Percentiles rank a stretch among this genome's conserved stretches.
phyloP scores from a whole-genome alignment of 331 rosid genomes.

The Rhamnella rubrinervis region DNA sequence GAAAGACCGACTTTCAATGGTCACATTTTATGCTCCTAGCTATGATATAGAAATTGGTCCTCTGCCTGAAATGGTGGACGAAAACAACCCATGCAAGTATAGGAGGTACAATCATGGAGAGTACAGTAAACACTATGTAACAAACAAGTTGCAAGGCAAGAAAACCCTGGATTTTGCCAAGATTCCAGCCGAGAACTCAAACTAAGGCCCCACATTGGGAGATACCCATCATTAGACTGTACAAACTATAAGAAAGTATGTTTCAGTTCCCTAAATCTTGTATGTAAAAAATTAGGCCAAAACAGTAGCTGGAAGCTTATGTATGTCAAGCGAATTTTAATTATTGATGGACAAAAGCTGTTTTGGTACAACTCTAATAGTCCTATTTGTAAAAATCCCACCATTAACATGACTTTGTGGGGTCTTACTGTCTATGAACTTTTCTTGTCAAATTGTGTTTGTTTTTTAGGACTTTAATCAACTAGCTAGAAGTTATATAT shows the following conservation, averaged over 20 bases:
- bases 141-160: conserved; percentile 91
- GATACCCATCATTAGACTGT: conserved; percentile 21
- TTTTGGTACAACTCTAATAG: conserved; percentile 5
- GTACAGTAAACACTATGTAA: conserved; percentile 79
- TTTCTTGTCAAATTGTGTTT: conserved; percentile 35
- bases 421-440: conserved; percentile 23
- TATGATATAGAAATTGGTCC: conserved; percentile 94
- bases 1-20: conserved; percentile 73
- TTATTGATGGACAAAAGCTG: conserved; percentile 32
- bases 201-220: conserved; percentile 32
- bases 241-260: conserved; percentile 10
- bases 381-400: conserved; percentile 15
- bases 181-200: conserved; percentile 42
- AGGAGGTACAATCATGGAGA: conserved; percentile 92
- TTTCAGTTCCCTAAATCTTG: conserved; percentile 22
- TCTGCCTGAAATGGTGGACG: conserved; percentile 60
- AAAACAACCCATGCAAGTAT: conserved; percentile 67
- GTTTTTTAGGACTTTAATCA: conserved; percentile 27
- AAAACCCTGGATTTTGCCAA: conserved; percentile 79
- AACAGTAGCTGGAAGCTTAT: conserved; percentile 13
- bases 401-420: conserved; percentile 35
- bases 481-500: conserved; percentile 17
- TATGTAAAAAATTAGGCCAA: conserved; percentile 21
- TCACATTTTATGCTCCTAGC: conserved; percentile 92
- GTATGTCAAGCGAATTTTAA: conserved; percentile 28